phyloP scores from a whole-genome alignment of 371 early-diverging fungal genomes.

The Mortierella sp. region DNA sequence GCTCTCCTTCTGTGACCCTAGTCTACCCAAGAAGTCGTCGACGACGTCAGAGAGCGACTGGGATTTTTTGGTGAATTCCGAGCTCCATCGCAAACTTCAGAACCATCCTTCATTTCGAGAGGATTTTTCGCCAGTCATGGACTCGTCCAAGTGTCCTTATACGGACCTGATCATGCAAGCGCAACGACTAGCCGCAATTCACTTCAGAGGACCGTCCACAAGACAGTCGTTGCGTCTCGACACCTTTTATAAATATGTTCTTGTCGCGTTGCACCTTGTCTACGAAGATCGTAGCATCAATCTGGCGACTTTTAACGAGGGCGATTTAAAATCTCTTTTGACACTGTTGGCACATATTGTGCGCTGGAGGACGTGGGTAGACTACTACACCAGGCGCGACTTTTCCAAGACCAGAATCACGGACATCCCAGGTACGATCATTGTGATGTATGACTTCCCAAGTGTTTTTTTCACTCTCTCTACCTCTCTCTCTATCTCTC shows the following conservation, averaged over 20 bases:
- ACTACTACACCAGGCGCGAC: constrained; percentile 57
- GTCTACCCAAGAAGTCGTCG: constrained; percentile 11
- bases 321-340: constrained; percentile 59
- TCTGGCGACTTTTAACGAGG: constrained; percentile 42
- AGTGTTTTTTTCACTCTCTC: too few species aligned
- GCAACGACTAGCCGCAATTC: constrained; percentile 32
- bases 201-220: constrained; percentile 31
- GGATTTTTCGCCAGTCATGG: constrained; percentile 2
- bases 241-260: constrained; percentile 53
- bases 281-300: constrained; percentile 73
- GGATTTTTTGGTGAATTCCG: constrained; percentile 33
- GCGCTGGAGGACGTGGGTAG: constrained; percentile 58
- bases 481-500: not conserved
- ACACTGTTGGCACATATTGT: constrained; percentile 58
- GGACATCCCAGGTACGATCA: constrained; percentile 25
- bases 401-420: constrained; percentile 16
- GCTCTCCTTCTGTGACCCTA: constrained; percentile 55
- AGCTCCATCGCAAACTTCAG: constrained; percentile 14
- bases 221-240: constrained; percentile 27
- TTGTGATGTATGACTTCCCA: too few species aligned
- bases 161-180: constrained; percentile 36
- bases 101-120: constrained; percentile 29
- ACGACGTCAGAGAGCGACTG: constrained; percentile 14
- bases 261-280: constrained; percentile 68
- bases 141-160: constrained; percentile 8